Conservation (phyloP, 176 grass and related monocot genomes). For the Phoenix roebelenii region DNA sequence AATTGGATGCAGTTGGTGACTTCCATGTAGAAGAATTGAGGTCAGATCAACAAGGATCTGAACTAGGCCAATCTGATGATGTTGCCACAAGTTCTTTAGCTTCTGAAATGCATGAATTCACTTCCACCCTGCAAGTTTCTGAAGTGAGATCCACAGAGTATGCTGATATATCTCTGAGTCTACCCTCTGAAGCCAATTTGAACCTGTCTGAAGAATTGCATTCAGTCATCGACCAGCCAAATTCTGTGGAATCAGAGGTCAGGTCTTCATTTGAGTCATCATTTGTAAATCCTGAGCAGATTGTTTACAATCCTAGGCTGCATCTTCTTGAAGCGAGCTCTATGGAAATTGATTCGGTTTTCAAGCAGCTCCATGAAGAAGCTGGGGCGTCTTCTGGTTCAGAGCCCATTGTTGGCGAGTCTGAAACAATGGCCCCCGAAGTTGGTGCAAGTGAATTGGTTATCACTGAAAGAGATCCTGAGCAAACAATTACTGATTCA, state of each 20-base stretch:
- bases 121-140: too few relatives aligned
- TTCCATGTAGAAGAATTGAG: constrained; percentile 45
- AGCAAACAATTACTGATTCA: constrained; percentile 12
- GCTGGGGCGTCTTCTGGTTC: constrained; percentile 32
- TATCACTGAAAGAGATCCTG: constrained; percentile 1
- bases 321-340: constrained; percentile 11
- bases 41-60: constrained; percentile 22
- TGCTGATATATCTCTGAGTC: constrained; percentile 15
- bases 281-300: constrained; percentile 36
- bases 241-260: constrained; percentile 22
- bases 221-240: constrained; percentile 15
- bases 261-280: constrained; percentile 26
- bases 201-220: constrained; percentile 19
- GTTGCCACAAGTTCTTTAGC: constrained; percentile 13
- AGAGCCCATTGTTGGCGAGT: constrained; percentile 16
- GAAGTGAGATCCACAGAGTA: too few relatives aligned
- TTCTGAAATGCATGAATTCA: constrained; percentile 5
- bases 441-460: background rate
- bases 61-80: constrained; percentile 19
- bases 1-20: constrained; percentile 59
- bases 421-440: constrained; percentile 16
- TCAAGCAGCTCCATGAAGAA: constrained; percentile 34
- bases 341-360: constrained; percentile 22
- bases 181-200: constrained; percentile 14
- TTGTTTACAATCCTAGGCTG: constrained; percentile 15